These are phyloP conservation scores for Ammopiptanthus mongolicus DNA, from an alignment of 306 rosid genomes.

Conservation along the genomic window DNA sequence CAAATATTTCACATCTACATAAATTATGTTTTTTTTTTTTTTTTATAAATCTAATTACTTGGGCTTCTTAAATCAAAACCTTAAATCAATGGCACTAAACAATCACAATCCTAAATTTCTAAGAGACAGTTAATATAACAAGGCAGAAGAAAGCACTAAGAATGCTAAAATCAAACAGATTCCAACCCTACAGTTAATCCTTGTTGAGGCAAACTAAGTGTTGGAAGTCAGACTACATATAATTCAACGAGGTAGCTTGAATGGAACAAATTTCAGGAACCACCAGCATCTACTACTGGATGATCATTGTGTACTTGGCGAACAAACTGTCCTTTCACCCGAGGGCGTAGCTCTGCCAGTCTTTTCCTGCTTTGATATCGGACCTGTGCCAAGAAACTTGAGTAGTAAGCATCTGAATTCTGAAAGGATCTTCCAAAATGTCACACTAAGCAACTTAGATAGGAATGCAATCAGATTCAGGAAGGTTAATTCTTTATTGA, in stretches of 20 bases:
- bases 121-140: neutral
- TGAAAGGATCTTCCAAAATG: neutral
- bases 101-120: conserved; percentile 34
- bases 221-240: neutral
- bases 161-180: conserved; percentile 14
- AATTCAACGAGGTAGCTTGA: conserved; percentile 4
- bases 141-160: conserved; percentile 14
- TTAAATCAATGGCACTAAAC: conserved; percentile 12
- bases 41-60: no score
- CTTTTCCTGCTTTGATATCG: conserved; percentile 73
- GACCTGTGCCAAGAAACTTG: conserved; percentile 37
- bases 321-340: conserved; percentile 79
- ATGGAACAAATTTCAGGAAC: conserved; percentile 27
- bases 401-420: conserved; percentile 4
- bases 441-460: neutral
- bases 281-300: conserved; percentile 25
- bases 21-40: no score
- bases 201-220: neutral
- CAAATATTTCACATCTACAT: no score
- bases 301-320: conserved; percentile 42
- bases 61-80: conserved; percentile 10
- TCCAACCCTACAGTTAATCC: conserved; percentile 26
- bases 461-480: neutral
- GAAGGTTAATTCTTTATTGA: neutral
- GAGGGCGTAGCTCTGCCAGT: conserved; percentile 72